These are phyloP conservation scores for Iberis pinnata DNA, from an alignment of 345 rosid species.

Conservation along the genomic window DNA sequence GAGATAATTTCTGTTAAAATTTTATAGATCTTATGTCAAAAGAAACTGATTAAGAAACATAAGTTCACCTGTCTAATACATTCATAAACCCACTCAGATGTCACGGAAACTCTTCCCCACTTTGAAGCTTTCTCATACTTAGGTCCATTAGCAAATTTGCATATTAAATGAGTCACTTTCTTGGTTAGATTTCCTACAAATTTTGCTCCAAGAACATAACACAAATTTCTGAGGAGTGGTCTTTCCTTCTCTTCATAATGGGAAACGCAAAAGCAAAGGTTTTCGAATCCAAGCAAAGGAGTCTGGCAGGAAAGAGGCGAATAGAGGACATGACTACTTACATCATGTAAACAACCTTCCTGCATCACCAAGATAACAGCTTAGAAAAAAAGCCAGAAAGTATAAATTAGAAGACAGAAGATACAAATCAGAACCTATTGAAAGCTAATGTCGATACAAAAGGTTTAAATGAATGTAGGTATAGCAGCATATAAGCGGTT, in stretches of 20 bases:
- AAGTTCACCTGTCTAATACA: slow-evolving; percentile 71
- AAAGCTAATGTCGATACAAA: slow-evolving; percentile 1
- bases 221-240: slow-evolving; percentile 63
- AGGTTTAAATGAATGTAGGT: slow-evolving; percentile 7
- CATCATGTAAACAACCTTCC: slow-evolving; percentile 77
- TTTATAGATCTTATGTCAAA: slow-evolving; percentile 1
- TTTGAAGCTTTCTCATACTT: slow-evolving; percentile 73
- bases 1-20: slow-evolving; percentile 1
- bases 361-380: slow-evolving; percentile 37
- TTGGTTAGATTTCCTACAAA: slow-evolving; percentile 51
- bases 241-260: slow-evolving; percentile 73
- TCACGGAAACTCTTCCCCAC: slow-evolving; percentile 59
- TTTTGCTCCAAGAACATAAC: slow-evolving; percentile 78
- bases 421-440: slow-evolving; percentile 2
- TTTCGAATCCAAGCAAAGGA: slow-evolving; percentile 83
- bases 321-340: slow-evolving; percentile 72
- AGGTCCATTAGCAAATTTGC: slow-evolving; percentile 62
- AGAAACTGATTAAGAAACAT: slow-evolving; percentile 15
- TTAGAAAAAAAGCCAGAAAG: slow-evolving; percentile 14
- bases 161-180: slow-evolving; percentile 80
- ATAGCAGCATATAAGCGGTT: too few species aligned
- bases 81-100: slow-evolving; percentile 80
- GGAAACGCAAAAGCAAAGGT: slow-evolving; percentile 69
- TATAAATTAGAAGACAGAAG: not conserved
- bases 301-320: slow-evolving; percentile 78